phyloP scores from a whole-genome alignment of 192 early-diverging fungal genomes.

The Cladochytrium replicatum region DNA sequence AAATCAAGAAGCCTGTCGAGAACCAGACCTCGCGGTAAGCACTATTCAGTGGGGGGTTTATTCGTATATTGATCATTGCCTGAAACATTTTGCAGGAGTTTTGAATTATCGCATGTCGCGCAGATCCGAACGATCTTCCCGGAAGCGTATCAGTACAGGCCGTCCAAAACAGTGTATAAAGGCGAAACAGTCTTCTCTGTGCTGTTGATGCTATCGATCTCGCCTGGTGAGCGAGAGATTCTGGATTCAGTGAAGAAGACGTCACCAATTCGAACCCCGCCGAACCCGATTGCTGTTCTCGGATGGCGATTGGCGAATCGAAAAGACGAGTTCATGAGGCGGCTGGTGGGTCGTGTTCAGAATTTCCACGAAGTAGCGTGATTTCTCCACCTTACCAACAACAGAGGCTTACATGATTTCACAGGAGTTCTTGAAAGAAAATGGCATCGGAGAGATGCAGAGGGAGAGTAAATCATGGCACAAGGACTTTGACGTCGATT shows the following conservation, averaged over 20 bases:
- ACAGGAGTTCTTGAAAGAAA: conserved; percentile 1
- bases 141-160: conserved; percentile 24
- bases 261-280: not conserved
- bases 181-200: conserved; percentile 30
- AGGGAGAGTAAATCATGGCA: not conserved
- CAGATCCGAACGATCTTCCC: conserved; percentile 38
- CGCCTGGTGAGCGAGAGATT: not conserved
- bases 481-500: not conserved
- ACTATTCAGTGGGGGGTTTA: too few relatives aligned
- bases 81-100: conserved; percentile 31
- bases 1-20: conserved; percentile 33
- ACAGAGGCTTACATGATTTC: too few relatives aligned
- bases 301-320: not conserved
- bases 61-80: conserved; percentile 12
- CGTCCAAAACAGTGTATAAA: conserved; percentile 7
- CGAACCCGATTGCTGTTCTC: not conserved
- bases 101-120: conserved; percentile 32
- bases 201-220: conserved; percentile 3
- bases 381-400: too few relatives aligned
- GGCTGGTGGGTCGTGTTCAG: not conserved
- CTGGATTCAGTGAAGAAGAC: not conserved
- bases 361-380: not conserved
- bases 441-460: not conserved
- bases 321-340: not conserved
- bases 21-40: conserved; percentile 7